Evolutionary conservation across 139 green algal species (phyloP).

Genomic region (Choricystis sp.): DNA sequence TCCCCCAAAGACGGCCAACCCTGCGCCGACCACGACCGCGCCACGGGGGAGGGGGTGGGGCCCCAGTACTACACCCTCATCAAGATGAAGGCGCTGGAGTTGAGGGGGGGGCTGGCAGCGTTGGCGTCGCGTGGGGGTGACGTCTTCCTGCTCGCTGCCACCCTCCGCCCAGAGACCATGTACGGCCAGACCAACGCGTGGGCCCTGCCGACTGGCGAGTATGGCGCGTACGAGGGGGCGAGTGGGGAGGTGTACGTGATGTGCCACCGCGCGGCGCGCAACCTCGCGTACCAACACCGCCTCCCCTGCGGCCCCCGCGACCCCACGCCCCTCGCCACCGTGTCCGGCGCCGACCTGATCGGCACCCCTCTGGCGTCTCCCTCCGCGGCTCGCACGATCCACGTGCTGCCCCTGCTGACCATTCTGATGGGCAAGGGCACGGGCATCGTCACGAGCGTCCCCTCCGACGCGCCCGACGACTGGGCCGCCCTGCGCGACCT

Average conservation of each 20-base stretch:
- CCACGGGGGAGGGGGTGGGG: conserved; percentile 78
- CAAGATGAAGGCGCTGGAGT: conserved; percentile 83
- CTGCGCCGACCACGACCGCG: conserved; percentile 87
- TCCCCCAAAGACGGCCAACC: conserved; percentile 89
- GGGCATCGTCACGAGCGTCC: conserved; percentile 90
- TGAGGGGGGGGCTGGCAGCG: conserved; percentile 43
- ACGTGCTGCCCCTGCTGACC: conserved; percentile 89
- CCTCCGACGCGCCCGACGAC: conserved; percentile 89
- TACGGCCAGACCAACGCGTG: conserved; percentile 98
- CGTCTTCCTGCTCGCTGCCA: conserved; percentile 87
- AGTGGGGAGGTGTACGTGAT: conserved; percentile 81
- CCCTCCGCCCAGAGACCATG: conserved; percentile 97
- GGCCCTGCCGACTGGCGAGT: conserved; percentile 83
- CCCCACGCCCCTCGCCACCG: conserved; percentile 52
- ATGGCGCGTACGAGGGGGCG: conserved; percentile 55
- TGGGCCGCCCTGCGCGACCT: conserved; percentile 69
- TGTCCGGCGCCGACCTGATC: conserved; percentile 86
- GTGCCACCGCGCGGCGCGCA: conserved; percentile 64
- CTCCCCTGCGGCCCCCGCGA: conserved; percentile 37
- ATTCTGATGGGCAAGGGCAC: conserved; percentile 97
- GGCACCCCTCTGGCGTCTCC: conserved; percentile 62
- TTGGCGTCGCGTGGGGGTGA: conserved; percentile 34
- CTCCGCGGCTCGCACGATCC: conserved; percentile 61
- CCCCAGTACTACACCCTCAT: conserved; percentile 92
- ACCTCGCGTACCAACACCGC: conserved; percentile 80